A percentile compares a stretch with the other conserved stretches of the same genome.
phyloP scores from a whole-genome alignment of 257 asterid species.

The Nicotiana tomentosiformis region DNA sequence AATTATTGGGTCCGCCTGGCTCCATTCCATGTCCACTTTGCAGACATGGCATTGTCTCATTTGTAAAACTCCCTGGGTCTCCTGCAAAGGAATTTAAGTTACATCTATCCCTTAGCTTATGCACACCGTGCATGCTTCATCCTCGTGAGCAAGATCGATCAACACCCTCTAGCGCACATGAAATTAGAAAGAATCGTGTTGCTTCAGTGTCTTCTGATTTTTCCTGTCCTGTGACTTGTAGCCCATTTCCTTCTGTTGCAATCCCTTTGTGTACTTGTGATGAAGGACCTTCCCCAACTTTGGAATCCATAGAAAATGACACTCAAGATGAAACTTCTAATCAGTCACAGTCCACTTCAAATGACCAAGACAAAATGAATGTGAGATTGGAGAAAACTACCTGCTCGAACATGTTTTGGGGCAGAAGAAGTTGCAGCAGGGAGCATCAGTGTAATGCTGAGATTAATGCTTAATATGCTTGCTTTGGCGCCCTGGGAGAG shows the following conservation, averaged over 20 bases:
- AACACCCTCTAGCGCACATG: constrained; percentile 45
- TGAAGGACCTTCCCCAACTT: constrained; percentile 63
- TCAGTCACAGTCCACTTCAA: constrained; percentile 38
- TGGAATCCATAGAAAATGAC: constrained; percentile 51
- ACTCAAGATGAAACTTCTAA: constrained; percentile 53
- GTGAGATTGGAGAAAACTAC: constrained; percentile 64
- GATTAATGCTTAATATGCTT: constrained; percentile 51
- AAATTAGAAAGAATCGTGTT: constrained; percentile 55
- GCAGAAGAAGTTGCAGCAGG: constrained; percentile 94
- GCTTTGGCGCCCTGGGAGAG: neutral
- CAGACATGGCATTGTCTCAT: constrained; percentile 64
- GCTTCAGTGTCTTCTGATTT: constrained; percentile 74
- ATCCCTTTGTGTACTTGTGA: constrained; percentile 85
- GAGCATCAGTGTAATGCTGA: constrained; percentile 95
- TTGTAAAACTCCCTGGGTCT: constrained; percentile 58
- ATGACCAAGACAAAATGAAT: constrained; percentile 47
- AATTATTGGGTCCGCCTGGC: constrained; percentile 61
- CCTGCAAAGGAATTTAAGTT: constrained; percentile 57
- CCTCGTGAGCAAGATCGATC: constrained; percentile 62
- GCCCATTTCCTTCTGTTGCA: constrained; percentile 87
- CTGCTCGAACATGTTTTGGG: constrained; percentile 92
- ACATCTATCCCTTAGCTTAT: constrained; percentile 64
- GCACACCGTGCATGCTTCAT: constrained; percentile 92
- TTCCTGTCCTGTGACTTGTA: constrained; percentile 80
- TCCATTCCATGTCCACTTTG: constrained; percentile 94